Percentiles rank a stretch among this genome's conserved stretches.
Conservation (phyloP, 2,329 filamentous ascomycete genomes). For the Aspergillus amoenus region DNA sequence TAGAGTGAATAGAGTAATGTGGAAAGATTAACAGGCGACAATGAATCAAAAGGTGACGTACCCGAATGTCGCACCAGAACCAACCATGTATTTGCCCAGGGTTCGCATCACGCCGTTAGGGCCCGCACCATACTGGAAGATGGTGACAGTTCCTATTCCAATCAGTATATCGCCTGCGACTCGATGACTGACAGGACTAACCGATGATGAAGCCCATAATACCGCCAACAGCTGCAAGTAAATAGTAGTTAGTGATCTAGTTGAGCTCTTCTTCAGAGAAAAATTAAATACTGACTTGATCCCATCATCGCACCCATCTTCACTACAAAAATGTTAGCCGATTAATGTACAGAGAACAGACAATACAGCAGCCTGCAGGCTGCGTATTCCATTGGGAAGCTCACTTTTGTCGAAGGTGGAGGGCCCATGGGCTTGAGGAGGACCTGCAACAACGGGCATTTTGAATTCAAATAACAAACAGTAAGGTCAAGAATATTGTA, state of each 20-base stretch:
- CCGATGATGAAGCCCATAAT: constrained; percentile 99
- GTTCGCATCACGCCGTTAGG: constrained; percentile 92
- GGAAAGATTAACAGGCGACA: not conserved
- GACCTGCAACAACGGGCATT: constrained; percentile 60
- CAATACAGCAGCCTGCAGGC: not conserved
- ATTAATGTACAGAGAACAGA: not conserved
- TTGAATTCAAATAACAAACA: constrained; percentile 17
- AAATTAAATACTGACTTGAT: constrained; percentile 71
- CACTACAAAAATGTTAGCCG: constrained; percentile 56
- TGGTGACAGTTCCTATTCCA: constrained; percentile 76
- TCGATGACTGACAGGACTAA: constrained; percentile 43
- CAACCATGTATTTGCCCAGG: constrained; percentile 93
- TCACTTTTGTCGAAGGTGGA: constrained; percentile 71
- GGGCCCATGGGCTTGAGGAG: constrained; percentile 55
- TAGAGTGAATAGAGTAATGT: too few relatives aligned
- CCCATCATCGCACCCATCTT: constrained; percentile 99
- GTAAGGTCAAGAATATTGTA: not conserved
- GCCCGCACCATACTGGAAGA: constrained; percentile 91
- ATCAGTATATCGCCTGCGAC: constrained; percentile 1
- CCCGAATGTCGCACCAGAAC: constrained; percentile 95
- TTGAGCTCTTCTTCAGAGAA: not conserved
- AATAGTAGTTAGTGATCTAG: constrained; percentile 7
- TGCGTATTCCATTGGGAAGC: constrained; percentile 20
- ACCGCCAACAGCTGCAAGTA: constrained; percentile 73
- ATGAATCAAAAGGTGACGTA: constrained; percentile 47